Evolutionary conservation across 805 yeast genomes (phyloP), one percentile per base, ranked within the genome.

Genomic region (Tetrapisispora taiwanensis): DNA sequence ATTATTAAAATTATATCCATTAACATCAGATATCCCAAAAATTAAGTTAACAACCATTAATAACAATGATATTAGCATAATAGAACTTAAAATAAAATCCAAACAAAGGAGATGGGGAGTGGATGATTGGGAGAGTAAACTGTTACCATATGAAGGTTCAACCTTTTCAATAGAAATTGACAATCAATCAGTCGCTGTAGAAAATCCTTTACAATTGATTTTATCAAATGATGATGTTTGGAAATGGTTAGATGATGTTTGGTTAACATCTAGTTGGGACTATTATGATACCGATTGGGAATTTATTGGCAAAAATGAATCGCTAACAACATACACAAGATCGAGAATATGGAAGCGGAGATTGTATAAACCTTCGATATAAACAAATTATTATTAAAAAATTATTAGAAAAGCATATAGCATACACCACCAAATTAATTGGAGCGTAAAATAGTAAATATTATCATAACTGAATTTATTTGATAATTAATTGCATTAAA

Each of bases 41-140:
- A n/a, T 42, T 6, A n/a, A 38, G 4, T 26, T 36, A 8, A 4
- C n/a, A 6, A 26, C 24, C 26, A 8, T 10, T n/a, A 4, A 13
- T 13, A n/a, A 24, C 5, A 30, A 36, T 9, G 20, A 36, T 10
- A 50, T 54, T 9, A 46, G 44, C 7, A 46, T 59, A 4, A 44
- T 56, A 3, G 60, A 58, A 41, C 37, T 56, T n/a, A 40, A 42
- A 17, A 46, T 62, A n/a, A 37, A 50, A 15, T 62, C 58, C 46
- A 60, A 58, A 43, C 58, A 62, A 42, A 49, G 66, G 31, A 60
- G 59, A 46, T 60, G 65, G 65, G 20, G 42, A 13, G 34, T 44
- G n/a, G 43, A 42, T 30, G 48, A 46, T 32, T 61, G 65, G 65
- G 43, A 45, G 15, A 37, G 47, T 4, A 41, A 46, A 32, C 36